Conservation (phyloP, 2,329 filamentous ascomycete genomes). For the Aspergillus sp. region DNA sequence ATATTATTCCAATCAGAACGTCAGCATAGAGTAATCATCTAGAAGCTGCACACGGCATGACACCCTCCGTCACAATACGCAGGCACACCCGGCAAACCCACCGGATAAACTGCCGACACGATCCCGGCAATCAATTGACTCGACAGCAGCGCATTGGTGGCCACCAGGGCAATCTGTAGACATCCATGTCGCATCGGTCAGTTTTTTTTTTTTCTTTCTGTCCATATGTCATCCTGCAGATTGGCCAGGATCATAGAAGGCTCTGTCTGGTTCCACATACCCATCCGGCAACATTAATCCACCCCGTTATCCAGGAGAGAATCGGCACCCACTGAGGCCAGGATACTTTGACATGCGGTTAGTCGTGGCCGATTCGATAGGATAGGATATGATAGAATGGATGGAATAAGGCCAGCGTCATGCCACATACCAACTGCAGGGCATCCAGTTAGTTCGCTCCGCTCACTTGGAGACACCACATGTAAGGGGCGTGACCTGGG, state of each 20-base stretch:
- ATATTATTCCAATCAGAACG: background rate
- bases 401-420: background rate
- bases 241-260: background rate
- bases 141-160: slow-evolving; percentile 65
- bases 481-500: background rate
- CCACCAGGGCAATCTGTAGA: slow-evolving; percentile 55
- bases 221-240: background rate
- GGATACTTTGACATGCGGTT: slow-evolving; percentile 41
- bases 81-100: slow-evolving; percentile 10
- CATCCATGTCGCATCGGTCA: slow-evolving; percentile 13
- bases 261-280: slow-evolving; percentile 37
- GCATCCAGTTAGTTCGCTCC: slow-evolving; percentile 6
- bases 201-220: background rate
- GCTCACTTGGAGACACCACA: background rate
- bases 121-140: slow-evolving; percentile 66
- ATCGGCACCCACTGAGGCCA: slow-evolving; percentile 61
- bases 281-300: slow-evolving; percentile 68
- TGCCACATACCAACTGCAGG: slow-evolving; percentile 30
- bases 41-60: background rate
- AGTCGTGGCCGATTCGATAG: background rate
- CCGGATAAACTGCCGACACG: slow-evolving; percentile 59
- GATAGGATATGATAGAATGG: no score
- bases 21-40: background rate
- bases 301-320: slow-evolving; percentile 69
- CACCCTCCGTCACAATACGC: background rate